Base-by-base conservation (phyloP, 139 green algal species). In the Chlorella ohadii region DNA sequence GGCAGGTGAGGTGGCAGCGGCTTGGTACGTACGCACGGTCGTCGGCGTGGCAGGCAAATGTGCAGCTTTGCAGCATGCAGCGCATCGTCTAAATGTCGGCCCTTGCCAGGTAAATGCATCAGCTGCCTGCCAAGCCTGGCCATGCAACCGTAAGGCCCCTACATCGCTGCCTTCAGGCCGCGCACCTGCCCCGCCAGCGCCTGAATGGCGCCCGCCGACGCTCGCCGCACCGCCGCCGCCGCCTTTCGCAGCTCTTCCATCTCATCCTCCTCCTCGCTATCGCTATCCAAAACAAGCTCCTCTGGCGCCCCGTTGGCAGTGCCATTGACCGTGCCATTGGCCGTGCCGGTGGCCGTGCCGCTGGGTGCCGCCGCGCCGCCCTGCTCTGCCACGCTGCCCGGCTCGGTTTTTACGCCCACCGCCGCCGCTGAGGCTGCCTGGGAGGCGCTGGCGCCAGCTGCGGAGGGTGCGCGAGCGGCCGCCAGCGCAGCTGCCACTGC, bases 231-330 rank as follows among this genome's bases (percentile, higher is more conserved):
- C 25, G 57, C 76, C 23, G 36, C 76, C 13, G 76, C 76, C 59
- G 76, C 76, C 28, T 72, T 72, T 17, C 76, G 13, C 38, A 80
- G 70, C 56, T 78, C 66, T 27, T 51, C 78, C 38, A 17, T 11
- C 39, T 73, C 78, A 27, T 88, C 85, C n/a, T 85, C 85, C 75
- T 87, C 82, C 66, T 82, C 86, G 38, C 28, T 39, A 13, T 81
- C 74, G 33, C 72, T 74, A 27, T 87, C 85, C 4, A 27, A 22
- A 39, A 79, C 68, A 34, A 82, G 33, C 59, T 76, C 61, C 36
- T 44, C 63, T 34, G 22, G 34, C 19, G 22, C 56, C 39, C 27
- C 57, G 36, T 33, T 41, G 41, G 11, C 79, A 15, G 28, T 38
- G 16, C 70, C 44, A 31, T n/a, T 72, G 57, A 23, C 63, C 3